phyloP scores from a whole-genome alignment of 163 green algal species.

The Scenedesmus sp. region DNA sequence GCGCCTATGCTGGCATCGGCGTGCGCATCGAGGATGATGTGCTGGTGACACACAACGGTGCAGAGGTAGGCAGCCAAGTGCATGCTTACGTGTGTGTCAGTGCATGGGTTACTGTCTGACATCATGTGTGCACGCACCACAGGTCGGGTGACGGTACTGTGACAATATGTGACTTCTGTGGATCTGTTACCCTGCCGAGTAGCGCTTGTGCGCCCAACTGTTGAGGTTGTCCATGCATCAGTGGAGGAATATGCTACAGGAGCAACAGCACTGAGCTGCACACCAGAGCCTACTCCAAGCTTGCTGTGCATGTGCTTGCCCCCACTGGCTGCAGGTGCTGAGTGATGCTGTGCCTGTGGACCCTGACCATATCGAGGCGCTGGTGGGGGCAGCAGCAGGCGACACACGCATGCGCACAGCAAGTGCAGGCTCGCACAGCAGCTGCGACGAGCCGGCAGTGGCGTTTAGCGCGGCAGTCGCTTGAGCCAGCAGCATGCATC shows the following conservation, averaged over 20 bases:
- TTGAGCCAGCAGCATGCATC: not conserved
- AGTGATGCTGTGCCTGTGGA: conserved; percentile 38
- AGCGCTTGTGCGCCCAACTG: not conserved
- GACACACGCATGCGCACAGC: no score
- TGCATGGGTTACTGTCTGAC: not conserved
- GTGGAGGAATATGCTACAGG: no score
- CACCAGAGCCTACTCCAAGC: no score
- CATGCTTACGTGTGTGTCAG: not conserved
- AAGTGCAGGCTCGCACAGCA: not conserved
- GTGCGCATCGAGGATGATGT: conserved; percentile 95
- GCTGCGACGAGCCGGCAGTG: conserved; percentile 36
- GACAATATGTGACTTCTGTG: no score
- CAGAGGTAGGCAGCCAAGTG: conserved; percentile 6
- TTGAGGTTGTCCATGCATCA: not conserved
- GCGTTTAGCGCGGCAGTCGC: conserved; percentile 30
- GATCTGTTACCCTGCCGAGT: not conserved
- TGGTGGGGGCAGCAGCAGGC: conserved; percentile 26
- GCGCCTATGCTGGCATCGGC: conserved; percentile 75
- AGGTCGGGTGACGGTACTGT: no score
- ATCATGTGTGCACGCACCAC: not conserved
- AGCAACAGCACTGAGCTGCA: not conserved
- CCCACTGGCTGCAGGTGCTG: conserved; percentile 21
- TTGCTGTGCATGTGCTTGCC: not conserved
- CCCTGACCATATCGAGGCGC: conserved; percentile 35
- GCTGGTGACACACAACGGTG: conserved; percentile 66